These are phyloP conservation scores for Alternaria sp. DNA, from an alignment of 2,329 filamentous ascomycete genomes.

Conservation along the genomic window DNA sequence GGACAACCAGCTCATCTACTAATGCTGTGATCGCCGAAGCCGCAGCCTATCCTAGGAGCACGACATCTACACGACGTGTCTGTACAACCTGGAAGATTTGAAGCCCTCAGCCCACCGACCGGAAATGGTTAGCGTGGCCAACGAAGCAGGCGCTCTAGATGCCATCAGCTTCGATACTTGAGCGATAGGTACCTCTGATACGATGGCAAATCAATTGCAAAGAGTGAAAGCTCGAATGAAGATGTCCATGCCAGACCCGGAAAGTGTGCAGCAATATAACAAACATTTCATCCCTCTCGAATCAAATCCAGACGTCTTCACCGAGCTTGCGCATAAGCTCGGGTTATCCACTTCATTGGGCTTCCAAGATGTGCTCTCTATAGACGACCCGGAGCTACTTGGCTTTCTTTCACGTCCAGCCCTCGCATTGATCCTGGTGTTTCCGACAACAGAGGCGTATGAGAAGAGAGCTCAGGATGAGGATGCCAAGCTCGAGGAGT, in stretches of 20 bases:
- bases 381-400: constrained; percentile 82
- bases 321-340: constrained; percentile 78
- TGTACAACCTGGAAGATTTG: neutral
- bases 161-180: neutral
- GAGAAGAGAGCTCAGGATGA: constrained; percentile 76
- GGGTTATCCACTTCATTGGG: constrained; percentile 75
- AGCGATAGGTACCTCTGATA: neutral
- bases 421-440: constrained; percentile 87
- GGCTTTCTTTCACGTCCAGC: constrained; percentile 84
- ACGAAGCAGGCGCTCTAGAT: neutral
- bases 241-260: neutral
- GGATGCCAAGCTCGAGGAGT: constrained; percentile 68
- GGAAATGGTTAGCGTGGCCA: neutral
- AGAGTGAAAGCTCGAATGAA: neutral
- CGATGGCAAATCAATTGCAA: neutral
- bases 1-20: neutral
- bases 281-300: constrained; percentile 54
- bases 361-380: constrained; percentile 88
- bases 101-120: neutral
- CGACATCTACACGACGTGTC: neutral
- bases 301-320: constrained; percentile 90
- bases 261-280: neutral
- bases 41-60: neutral
- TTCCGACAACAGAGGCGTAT: constrained; percentile 82
- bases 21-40: neutral